Conservation (phyloP, 495 filamentous ascomycete genomes). For the Penicillium riverlandense region DNA sequence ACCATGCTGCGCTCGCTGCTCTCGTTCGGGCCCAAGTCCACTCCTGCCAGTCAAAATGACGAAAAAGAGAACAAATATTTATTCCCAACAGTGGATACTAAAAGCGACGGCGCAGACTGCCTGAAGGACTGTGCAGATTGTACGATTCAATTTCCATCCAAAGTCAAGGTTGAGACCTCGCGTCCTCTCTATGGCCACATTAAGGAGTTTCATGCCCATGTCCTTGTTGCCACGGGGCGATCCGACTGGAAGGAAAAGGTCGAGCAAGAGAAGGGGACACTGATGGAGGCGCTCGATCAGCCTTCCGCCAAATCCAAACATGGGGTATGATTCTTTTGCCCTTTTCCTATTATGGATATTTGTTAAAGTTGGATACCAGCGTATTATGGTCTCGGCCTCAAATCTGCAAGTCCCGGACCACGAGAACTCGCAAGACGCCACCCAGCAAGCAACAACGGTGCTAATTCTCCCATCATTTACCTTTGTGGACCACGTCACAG, state of each 20-base stretch:
- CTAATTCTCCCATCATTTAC: slow-evolving; percentile 85
- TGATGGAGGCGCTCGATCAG: slow-evolving; percentile 80
- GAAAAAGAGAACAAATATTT: slow-evolving; percentile 16
- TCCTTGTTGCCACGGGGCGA: slow-evolving; percentile 88
- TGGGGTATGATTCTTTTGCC: slow-evolving; percentile 50
- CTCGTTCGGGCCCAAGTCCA: slow-evolving; percentile 17
- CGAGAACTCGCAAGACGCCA: slow-evolving; percentile 27
- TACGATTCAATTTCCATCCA: slow-evolving; percentile 63
- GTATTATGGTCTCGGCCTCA: slow-evolving; percentile 85
- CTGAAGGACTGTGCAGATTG: slow-evolving; percentile 78
- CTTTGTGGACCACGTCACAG: slow-evolving; percentile 72
- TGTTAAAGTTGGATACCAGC: slow-evolving; percentile 36
- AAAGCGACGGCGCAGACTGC: slow-evolving; percentile 77
- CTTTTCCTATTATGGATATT: background rate
- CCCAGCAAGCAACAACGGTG: slow-evolving; percentile 55
- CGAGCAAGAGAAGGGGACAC: slow-evolving; percentile 74
- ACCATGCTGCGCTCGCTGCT: slow-evolving; percentile 33
- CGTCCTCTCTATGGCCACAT: slow-evolving; percentile 76
- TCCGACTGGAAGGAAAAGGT: slow-evolving; percentile 87
- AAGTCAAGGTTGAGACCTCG: slow-evolving; percentile 63
- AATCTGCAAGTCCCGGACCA: slow-evolving; percentile 64
- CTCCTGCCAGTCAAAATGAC: background rate
- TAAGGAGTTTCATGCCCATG: slow-evolving; percentile 77
- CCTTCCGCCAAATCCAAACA: slow-evolving; percentile 52
- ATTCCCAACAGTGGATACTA: slow-evolving; percentile 53